Evolutionary conservation across 2,329 filamentous ascomycete species (phyloP).

Genomic region (Alternaria sp.): DNA sequence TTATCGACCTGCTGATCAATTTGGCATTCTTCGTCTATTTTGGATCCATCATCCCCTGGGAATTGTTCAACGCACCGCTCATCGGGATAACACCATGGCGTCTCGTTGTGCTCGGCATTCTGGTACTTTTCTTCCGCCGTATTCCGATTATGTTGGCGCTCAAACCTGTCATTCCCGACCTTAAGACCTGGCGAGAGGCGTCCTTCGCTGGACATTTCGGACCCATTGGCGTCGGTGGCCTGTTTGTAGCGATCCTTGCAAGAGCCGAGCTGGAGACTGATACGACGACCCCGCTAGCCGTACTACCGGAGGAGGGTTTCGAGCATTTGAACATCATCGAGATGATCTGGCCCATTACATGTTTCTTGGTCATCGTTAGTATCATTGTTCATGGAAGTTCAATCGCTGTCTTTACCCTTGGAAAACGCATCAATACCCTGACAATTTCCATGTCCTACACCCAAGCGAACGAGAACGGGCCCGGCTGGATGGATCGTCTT

Average conservation of each 20-base stretch:
- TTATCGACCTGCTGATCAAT: conserved; percentile 96
- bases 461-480: conserved; percentile 83
- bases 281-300: conserved; percentile 74
- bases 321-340: conserved; percentile 76
- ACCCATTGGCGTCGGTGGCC: conserved; percentile 94
- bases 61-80: conserved; percentile 76
- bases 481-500: conserved; percentile 93
- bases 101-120: conserved; percentile 88
- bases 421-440: conserved; percentile 97
- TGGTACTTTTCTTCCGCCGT: conserved; percentile 94
- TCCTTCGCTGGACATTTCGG: conserved; percentile 97
- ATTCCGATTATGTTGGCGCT: conserved; percentile 92
- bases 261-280: conserved; percentile 87
- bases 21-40: conserved; percentile 98
- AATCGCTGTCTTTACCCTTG: conserved; percentile 94
- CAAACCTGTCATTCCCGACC: conserved; percentile 92
- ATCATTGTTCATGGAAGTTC: conserved; percentile 98
- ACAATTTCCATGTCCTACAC: conserved; percentile 97
- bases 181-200: conserved; percentile 98
- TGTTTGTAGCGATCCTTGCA: conserved; percentile 93
- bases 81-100: conserved; percentile 87
- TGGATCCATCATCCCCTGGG: conserved; percentile 96
- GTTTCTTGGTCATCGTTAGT: conserved; percentile 91
- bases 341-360: conserved; percentile 93
- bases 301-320: conserved; percentile 61